Conservation (phyloP, 192 early-diverging fungal genomes). For the Coemansia sp. region DNA sequence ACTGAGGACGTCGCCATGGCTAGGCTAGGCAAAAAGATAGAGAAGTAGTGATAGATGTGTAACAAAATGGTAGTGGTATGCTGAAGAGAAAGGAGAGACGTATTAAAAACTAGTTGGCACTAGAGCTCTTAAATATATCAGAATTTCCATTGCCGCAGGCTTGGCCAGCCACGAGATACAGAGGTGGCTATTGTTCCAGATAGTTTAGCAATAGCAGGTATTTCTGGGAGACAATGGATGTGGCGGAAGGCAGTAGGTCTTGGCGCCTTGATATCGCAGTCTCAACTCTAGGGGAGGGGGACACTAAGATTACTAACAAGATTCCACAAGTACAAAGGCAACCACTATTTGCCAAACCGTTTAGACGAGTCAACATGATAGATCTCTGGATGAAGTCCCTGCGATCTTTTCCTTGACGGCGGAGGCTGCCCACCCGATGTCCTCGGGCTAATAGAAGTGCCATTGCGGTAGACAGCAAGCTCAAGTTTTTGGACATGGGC, state of each 20-base stretch:
- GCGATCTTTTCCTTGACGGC: constrained; percentile 20
- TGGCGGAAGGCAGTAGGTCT: neutral
- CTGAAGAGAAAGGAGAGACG: neutral
- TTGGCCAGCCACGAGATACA: neutral
- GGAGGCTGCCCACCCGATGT: constrained; percentile 4
- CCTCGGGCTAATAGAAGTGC: constrained; percentile 24
- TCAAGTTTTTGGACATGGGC: constrained; percentile 39
- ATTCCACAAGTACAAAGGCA: neutral
- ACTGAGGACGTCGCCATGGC: neutral
- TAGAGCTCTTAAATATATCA: neutral
- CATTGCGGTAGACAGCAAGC: constrained; percentile 20
- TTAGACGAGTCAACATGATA: constrained; percentile 37
- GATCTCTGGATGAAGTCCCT: constrained; percentile 35
- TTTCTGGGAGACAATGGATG: neutral
- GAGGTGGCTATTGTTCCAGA: neutral
- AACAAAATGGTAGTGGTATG: neutral
- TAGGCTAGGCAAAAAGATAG: neutral
- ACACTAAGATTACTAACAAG: neutral
- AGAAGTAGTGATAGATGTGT: neutral
- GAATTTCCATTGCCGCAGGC: neutral
- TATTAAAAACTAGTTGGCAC: neutral
- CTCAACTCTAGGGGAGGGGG: neutral
- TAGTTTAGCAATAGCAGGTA: neutral
- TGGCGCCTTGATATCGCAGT: neutral
- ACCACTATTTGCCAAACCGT: constrained; percentile 18